Base-by-base conservation (phyloP, 2,329 filamentous ascomycete genomes). In the Dissoconium aciculare region DNA sequence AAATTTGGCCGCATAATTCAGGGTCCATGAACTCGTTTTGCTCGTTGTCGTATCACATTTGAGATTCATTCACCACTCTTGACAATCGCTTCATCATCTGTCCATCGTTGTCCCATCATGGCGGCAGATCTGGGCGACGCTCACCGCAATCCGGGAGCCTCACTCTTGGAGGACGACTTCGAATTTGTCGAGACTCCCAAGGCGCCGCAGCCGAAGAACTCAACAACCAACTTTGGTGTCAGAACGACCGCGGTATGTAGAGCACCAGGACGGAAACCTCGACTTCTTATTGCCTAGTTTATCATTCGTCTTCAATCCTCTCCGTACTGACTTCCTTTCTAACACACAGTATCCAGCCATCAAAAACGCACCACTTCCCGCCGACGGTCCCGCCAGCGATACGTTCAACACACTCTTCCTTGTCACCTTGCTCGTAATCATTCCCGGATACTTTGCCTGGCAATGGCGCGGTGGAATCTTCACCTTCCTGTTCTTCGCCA, bases 341-440 rank as follows among this genome's bases (percentile, higher is more conserved):
- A n/a, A n/a, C 8, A 23, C 19, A 23, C n/a, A 91, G 85, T 87
- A 74, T 50, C 78, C 82, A 17, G 63, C 83, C 38, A 95, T 95
- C 62, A 81, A 91, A 55, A 95, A 95, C 72, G 81, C 76, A 28
- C 84, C 89, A 42, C 73, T 95, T 26, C 89, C 89, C 21, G 87
- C 85, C 43, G 89, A 98, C 56, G 81, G 74, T 30, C 64, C 83
- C 30, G 80, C 84, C 43, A 74, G 70, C 57, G 83, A 92, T 45
- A 75, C 65, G 58, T 98, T 95, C 74, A 85, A 78, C 62, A 92
- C 89, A 62, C 61, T 66, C 46, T 60, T 78, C 47, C 74, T 95
- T 44, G 65, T 82, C 56, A 66, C 69, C 45, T 56, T 87, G 39
- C 56, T 93, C 38, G 56, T 72, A 38, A 58, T 71, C 35, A 66